A percentile compares a stretch with the other conserved stretches of the same genome.
Conservation (phyloP, 441 rosid species). For the Pelargonium fulgidum region DNA sequence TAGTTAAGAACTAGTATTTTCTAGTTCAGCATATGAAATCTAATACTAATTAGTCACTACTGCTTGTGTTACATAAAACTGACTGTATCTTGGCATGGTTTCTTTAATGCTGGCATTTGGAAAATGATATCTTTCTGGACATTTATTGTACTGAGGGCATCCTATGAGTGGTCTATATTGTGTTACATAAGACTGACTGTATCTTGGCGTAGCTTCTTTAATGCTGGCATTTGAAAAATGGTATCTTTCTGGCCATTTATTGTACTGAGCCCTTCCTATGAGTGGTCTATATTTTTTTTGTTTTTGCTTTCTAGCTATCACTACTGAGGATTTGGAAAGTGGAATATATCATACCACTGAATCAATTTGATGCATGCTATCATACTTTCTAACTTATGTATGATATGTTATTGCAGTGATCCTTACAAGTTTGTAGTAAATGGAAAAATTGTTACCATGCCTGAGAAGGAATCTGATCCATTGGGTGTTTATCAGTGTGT, state of each 20-base stretch:
- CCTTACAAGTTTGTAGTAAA: slow-evolving; percentile 25
- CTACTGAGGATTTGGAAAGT: neutral
- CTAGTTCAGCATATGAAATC: no score
- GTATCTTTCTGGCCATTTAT: neutral
- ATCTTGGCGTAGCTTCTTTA: neutral
- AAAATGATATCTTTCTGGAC: neutral
- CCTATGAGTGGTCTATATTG: neutral
- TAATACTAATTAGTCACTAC: no score
- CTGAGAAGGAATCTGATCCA: slow-evolving; percentile 21
- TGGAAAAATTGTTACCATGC: slow-evolving; percentile 20
- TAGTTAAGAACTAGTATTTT: no score
- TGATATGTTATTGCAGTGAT: slow-evolving; percentile 22
- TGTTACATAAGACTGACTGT: no score
- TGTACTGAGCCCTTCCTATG: neutral
- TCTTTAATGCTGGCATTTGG: neutral
- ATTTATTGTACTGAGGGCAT: neutral
- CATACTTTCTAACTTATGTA: neutral
- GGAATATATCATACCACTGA: neutral
- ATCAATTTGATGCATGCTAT: slow-evolving; percentile 1
- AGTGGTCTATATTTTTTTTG: neutral
- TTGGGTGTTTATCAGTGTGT: slow-evolving; percentile 23
- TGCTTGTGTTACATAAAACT: neutral
- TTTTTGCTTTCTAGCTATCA: slow-evolving; percentile 1
- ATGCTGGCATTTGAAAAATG: neutral
- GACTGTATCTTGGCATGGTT: neutral